Base-by-base conservation (phyloP, 805 yeast genomes). In the Huiozyma naganishii region DNA sequence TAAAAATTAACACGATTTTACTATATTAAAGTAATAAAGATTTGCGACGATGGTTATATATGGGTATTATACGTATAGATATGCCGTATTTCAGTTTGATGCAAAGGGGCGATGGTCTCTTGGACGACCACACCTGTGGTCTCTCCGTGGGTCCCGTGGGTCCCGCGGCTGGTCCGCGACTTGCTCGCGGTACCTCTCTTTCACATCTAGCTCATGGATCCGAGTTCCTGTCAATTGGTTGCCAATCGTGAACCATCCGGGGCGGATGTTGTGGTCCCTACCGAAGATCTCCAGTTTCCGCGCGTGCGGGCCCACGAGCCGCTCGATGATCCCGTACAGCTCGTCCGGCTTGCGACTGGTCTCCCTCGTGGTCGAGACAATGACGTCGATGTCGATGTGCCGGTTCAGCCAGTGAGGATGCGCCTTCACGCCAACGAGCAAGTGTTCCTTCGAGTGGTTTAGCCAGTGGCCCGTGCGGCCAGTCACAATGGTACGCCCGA, bases 401-500 rank as follows among this genome's bases (percentile, higher is more conserved):
- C 70, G 66, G 45, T 74, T 75, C 28, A 87, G 54, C 95, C 95
- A 86, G 32, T 62, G 54, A 0, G 94, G 88, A 36, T 75, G 58
- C 0, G 96, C 97, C 55, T 89, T 89, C 27, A 83, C 55, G 30
- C 96, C 97, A 7, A 90, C 83, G 5, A 89, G 63, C 37, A 87
- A 67, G 59, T 89, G 97, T 61, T 89, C 97, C 54, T 89, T 89
- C 0, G 95, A 83, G 62, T 89, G 97, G 58, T 89, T 89, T 42
- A 89, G 69, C 97, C 97, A 89, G 60, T 89, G 97, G 0, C 97
- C 97, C 0, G 97, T 89, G 50, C 97, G 68, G 1, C 97, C 97
- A 0, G 97, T 90, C 47, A 94, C 88, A 37, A 89, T 88, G 0
- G 96, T 89, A 47, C 95, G 69, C 17, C 81, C 77, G 48, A 90